These are phyloP conservation scores for Yamadazyma tumulicola DNA, from an alignment of 805 yeast species.

Conservation along the genomic window DNA sequence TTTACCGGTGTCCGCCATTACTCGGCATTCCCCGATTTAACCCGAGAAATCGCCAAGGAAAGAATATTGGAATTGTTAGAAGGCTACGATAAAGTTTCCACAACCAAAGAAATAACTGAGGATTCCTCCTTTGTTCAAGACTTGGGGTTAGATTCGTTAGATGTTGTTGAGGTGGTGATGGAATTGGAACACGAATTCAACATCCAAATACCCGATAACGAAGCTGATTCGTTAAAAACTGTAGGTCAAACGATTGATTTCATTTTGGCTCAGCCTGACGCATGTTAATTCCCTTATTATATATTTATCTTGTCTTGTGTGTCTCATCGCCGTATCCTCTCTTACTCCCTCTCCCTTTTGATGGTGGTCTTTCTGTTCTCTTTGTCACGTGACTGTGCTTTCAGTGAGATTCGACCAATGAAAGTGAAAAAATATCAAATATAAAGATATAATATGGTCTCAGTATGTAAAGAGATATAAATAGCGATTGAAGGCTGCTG, in stretches of 20 bases:
- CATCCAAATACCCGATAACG: constrained; percentile 46
- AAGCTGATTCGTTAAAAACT: constrained; percentile 44
- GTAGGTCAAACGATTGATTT: constrained; percentile 45
- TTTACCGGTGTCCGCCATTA: constrained; percentile 30
- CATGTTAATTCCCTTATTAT: constrained; percentile 29
- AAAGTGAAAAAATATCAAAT: constrained; percentile 12
- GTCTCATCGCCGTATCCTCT: no score
- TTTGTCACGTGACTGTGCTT: constrained; percentile 1
- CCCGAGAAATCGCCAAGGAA: constrained; percentile 59
- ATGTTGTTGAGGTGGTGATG: constrained; percentile 46
- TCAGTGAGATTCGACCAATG: constrained; percentile 10
- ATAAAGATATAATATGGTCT: constrained; percentile 18
- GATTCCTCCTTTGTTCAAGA: constrained; percentile 35
- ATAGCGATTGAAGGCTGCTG: not conserved
- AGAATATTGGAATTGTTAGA: constrained; percentile 63
- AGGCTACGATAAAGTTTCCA: constrained; percentile 55
- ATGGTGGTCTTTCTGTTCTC: not conserved
- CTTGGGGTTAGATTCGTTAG: constrained; percentile 46
- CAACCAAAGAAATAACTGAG: constrained; percentile 34
- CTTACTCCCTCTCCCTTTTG: not conserved
- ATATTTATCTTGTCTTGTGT: not conserved
- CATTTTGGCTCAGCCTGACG: constrained; percentile 40
- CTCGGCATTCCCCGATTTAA: constrained; percentile 57
- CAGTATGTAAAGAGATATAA: constrained; percentile 17
- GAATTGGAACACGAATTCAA: constrained; percentile 47